Conservation (phyloP, 2,329 filamentous ascomycete genomes). For the Trichoderma sp. region DNA sequence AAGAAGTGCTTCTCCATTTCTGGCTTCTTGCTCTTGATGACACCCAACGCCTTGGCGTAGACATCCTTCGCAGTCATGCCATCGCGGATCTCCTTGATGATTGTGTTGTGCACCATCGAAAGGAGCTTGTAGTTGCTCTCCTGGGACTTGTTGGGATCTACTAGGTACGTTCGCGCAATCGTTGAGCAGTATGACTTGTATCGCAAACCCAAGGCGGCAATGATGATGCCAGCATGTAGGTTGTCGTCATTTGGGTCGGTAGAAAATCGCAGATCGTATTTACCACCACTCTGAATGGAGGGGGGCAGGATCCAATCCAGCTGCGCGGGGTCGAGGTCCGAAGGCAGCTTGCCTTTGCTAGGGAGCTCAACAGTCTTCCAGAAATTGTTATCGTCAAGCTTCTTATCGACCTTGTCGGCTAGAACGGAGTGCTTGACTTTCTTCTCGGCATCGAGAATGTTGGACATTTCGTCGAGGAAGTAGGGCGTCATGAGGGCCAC, state of each 20-base stretch:
- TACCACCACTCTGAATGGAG: conserved; percentile 90
- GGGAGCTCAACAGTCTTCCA: conserved; percentile 77
- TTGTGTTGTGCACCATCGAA: conserved; percentile 77
- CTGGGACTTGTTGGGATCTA: conserved; percentile 94
- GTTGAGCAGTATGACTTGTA: conserved; percentile 96
- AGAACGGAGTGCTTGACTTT: conserved; percentile 89
- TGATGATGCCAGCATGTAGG: conserved; percentile 88
- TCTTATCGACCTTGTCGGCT: conserved; percentile 82
- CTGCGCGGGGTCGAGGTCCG: conserved; percentile 81
- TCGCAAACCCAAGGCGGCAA: conserved; percentile 84
- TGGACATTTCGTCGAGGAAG: conserved; percentile 97
- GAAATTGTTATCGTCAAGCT: conserved; percentile 90
- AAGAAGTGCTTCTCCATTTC: conserved; percentile 93
- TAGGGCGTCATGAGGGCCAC: conserved; percentile 94
- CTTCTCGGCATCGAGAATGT: conserved; percentile 92
- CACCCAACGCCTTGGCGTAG: conserved; percentile 77
- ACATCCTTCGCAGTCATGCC: conserved; percentile 85
- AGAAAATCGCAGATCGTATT: conserved; percentile 83
- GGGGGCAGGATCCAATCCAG: conserved; percentile 94
- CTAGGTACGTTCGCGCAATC: conserved; percentile 89
- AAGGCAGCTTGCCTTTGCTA: conserved; percentile 71
- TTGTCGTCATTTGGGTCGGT: conserved; percentile 76
- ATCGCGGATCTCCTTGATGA: conserved; percentile 86
- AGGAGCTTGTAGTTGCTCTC: conserved; percentile 93
- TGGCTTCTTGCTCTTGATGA: conserved; percentile 87